Conservation (phyloP, 176 grass and related monocot species). For the Eremochloa ophiuroides region DNA sequence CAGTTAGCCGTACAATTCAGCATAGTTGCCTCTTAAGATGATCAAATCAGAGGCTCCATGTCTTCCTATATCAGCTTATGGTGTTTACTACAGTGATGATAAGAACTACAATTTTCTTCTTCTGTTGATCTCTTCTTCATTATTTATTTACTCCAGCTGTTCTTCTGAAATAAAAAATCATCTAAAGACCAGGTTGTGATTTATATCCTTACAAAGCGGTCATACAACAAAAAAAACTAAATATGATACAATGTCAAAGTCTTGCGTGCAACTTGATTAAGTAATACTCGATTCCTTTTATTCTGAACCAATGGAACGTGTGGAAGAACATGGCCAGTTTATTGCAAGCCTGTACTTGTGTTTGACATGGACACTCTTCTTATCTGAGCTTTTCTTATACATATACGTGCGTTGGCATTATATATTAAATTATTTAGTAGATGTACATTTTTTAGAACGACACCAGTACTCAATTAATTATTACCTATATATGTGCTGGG, state of each 20-base stretch:
- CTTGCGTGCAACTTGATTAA: not conserved
- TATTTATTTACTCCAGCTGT: too few species aligned
- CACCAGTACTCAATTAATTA: not conserved
- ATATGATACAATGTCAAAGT: not conserved
- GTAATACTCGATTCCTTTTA: not conserved
- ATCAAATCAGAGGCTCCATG: too few species aligned
- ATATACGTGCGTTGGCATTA: not conserved
- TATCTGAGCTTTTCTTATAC: not conserved
- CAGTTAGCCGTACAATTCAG: too few species aligned
- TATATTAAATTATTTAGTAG: not conserved
- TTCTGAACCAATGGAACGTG: not conserved
- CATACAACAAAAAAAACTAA: not conserved
- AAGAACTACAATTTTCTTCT: too few species aligned
- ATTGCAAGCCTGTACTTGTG: conserved; percentile 3
- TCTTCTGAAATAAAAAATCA: too few species aligned
- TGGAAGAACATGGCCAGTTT: conserved; percentile 16
- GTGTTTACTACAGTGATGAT: too few species aligned
- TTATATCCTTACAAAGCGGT: not conserved
- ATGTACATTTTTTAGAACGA: not conserved
- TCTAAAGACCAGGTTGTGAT: too few species aligned
- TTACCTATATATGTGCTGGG: not conserved
- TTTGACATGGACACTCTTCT: not conserved
- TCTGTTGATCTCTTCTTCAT: too few species aligned
- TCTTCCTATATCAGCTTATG: too few species aligned
- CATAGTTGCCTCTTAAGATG: too few species aligned